Evolutionary conservation across 768 basidiomycete genomes (phyloP), one percentile per base, ranked within the genome.

Genomic region (Termitomyces sp.): DNA sequence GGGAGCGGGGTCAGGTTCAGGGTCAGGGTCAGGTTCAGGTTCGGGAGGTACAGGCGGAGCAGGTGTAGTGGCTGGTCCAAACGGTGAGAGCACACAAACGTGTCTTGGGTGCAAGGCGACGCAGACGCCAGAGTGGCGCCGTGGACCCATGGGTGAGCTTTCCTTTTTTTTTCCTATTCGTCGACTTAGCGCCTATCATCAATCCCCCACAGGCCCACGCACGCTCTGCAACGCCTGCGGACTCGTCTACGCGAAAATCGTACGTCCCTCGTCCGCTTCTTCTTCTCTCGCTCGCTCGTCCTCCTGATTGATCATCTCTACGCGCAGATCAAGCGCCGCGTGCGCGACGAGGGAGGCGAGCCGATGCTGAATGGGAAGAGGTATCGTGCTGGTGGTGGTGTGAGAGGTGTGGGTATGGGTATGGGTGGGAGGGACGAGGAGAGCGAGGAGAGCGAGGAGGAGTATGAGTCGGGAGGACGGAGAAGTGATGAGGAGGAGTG

Each of bases 211-310:
- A 90, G 89, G 90, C 51, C 90, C 90, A 23, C 81, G 90, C 67
- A 92, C 90, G 54, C 74, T 92, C 53, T 92, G 90, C 69, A 92
- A 92, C 68, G 90, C 90, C 11, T 92, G 90, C 70, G 90, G 90
- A 53, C 82, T 92, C 62, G 90, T 92, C 58, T 92, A 90, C 69
- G 90, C 90, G 54, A 92, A 92, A 75, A 77, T 92, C 71, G 89
- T 91, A 31, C 59, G 50, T 45, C 38, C 6, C 49, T 23, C 31
- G 11, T 35, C 53, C n/a, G 27, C 43, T 23, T 25, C 53, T 17
- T 38, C 19, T 10, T 21, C 41, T 14, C 41, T 21, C 21, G 11
- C 12, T 11, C 41, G 3, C 29, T 7, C 29, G 29, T 29, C 4
- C 29, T 29, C 29, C 29, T 29, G 29, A 29, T 29, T 29, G 29